These are phyloP conservation scores for Lomentospora prolificans DNA, from an alignment of 2,329 filamentous ascomycete species.

Conservation along the genomic window DNA sequence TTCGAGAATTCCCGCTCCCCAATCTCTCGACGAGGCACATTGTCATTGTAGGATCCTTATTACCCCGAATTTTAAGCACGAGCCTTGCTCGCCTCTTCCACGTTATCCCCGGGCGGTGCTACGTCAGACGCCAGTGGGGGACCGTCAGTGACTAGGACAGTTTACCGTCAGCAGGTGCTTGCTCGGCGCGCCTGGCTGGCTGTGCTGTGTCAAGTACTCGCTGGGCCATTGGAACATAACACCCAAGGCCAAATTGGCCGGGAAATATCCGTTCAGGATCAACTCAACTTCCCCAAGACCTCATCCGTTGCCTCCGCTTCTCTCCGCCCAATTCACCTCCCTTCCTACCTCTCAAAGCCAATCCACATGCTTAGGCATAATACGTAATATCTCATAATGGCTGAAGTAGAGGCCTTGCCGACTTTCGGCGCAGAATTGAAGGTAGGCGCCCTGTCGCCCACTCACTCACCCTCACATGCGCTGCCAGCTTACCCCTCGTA, in stretches of 20 bases:
- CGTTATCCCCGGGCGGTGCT: too few species aligned
- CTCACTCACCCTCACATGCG: neutral
- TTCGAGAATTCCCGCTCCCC: too few species aligned
- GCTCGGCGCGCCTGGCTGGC: too few species aligned
- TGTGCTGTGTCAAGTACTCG: too few species aligned
- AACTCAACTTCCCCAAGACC: neutral
- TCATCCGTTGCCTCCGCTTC: slow-evolving; percentile 1
- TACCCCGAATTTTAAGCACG: too few species aligned
- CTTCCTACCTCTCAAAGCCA: neutral
- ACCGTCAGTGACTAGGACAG: too few species aligned
- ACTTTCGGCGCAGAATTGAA: slow-evolving; percentile 92
- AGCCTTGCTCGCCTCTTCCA: too few species aligned
- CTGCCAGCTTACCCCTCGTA: slow-evolving; percentile 11
- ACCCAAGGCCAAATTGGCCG: neutral
- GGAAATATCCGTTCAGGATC: slow-evolving; percentile 5
- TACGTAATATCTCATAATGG: slow-evolving; percentile 42
- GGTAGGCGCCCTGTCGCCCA: slow-evolving; percentile 38
- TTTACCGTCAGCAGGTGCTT: too few species aligned
- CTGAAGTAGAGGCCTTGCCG: slow-evolving; percentile 71
- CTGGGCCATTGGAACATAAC: neutral
- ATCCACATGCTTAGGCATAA: slow-evolving; percentile 8
- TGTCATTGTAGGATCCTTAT: too few species aligned
- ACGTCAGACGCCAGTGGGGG: too few species aligned
- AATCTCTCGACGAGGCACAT: too few species aligned
- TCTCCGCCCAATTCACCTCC: neutral